Evolutionary conservation across 2,329 filamentous ascomycete species (phyloP).

Genomic region (Aspergillus candidus): DNA sequence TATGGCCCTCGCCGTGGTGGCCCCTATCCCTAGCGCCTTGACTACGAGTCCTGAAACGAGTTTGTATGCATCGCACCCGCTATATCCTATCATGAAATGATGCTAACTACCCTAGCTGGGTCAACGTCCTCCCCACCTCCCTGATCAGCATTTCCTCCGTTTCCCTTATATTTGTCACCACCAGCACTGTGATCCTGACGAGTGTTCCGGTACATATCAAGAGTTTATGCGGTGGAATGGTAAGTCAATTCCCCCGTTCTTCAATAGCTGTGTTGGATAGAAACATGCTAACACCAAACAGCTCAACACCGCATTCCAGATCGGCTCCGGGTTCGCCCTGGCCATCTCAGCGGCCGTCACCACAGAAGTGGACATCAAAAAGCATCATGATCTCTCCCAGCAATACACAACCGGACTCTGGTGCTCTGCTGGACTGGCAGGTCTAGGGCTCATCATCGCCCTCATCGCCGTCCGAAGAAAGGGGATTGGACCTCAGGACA

Average conservation of each 20-base stretch:
- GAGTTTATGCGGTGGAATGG: conserved; percentile 38
- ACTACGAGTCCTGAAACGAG: conserved; percentile 16
- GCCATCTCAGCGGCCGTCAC: conserved; percentile 37
- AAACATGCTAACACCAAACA: conserved; percentile 5
- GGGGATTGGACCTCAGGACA: conserved; percentile 7
- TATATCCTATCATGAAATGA: background rate
- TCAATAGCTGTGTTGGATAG: background rate
- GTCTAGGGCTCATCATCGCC: conserved; percentile 25
- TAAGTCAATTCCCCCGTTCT: conserved; percentile 1
- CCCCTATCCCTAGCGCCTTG: conserved; percentile 31
- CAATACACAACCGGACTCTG: conserved; percentile 39
- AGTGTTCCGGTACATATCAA: conserved; percentile 39
- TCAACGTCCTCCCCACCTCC: conserved; percentile 35
- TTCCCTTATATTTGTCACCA: conserved; percentile 39
- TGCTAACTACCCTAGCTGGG: conserved; percentile 26
- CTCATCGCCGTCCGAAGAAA: conserved; percentile 4
- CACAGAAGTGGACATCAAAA: conserved; percentile 33
- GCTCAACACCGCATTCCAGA: conserved; percentile 42
- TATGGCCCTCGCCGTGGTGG: conserved; percentile 31
- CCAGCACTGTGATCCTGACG: conserved; percentile 37
- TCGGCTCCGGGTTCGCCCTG: conserved; percentile 37
- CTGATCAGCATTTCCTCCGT: conserved; percentile 38
- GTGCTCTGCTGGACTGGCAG: conserved; percentile 39
- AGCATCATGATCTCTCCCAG: conserved; percentile 26
- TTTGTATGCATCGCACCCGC: conserved; percentile 16